Base-by-base conservation (phyloP, 345 rosid species). In the Eucalyptus erythrocorys region DNA sequence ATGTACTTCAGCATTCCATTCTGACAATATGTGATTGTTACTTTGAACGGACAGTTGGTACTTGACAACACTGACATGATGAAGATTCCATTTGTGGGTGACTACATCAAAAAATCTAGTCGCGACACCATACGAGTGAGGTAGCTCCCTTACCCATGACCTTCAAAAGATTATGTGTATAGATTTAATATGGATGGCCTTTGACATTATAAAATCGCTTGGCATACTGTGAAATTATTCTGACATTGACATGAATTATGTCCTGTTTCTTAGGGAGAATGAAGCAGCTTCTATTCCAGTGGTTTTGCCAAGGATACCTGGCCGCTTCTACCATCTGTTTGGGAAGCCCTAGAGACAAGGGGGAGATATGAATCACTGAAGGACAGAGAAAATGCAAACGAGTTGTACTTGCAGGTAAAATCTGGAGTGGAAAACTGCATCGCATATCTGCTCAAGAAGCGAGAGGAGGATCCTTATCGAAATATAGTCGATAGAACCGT, bases 391-490 rank as follows among this genome's bases (percentile, higher is more conserved):
- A 89, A 87, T 7, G 98, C 98, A 64, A 92, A 88, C 48, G 88
- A 87, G 71, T 30, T 97, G 87, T 97, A 96, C 90, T 91, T 92
- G 95, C 93, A 96, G 87, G 92, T 92, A 42, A 95, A 96, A 91
- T 94, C 91, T 5, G 94, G 95, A 87, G 95, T 97, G 6, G 95
- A 95, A 92, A 42, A 85, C 48, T 90, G 89, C 80, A 91, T 96
- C 30, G 92, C 89, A 15, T 97, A 95, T 92, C 93, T 97, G 94
- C 93, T 97, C 92, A 93, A 95, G 94, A 95, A 95, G 92, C 87
- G 98, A 87, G 94, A 95, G 90, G 92, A 94, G 90, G 99, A 97
- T 90, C 99, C 98, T 27, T 95, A 92, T 86, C 90, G 99, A 91
- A 93, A 85, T 82, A 85, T 97, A 30, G 4, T 95, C 48, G 95